Evolutionary conservation across 2,329 filamentous ascomycete genomes (phyloP).

Genomic region (Aspergillus arachidicola): DNA sequence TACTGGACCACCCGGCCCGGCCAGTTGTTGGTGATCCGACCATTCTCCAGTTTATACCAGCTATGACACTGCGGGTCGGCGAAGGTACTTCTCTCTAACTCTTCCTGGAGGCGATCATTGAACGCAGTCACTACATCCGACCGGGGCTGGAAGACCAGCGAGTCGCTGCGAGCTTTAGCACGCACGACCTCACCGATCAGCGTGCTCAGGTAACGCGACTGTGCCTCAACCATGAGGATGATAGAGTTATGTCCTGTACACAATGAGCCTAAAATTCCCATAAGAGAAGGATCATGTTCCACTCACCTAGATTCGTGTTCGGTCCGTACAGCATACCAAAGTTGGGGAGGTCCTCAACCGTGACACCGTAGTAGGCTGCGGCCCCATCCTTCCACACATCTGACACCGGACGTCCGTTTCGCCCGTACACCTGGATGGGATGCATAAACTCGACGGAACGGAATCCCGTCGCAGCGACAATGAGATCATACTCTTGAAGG

Average conservation of each 20-base stretch:
- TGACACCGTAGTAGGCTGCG: conserved; percentile 54
- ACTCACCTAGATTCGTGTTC: conserved; percentile 53
- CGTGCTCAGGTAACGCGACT: conserved; percentile 56
- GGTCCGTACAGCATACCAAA: conserved; percentile 62
- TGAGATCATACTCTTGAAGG: conserved; percentile 54
- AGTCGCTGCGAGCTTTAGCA: conserved; percentile 44
- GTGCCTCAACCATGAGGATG: conserved; percentile 65
- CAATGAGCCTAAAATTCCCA: background rate
- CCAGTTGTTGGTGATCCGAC: conserved; percentile 62
- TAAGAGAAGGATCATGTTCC: background rate
- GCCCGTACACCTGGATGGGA: conserved; percentile 57
- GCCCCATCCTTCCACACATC: conserved; percentile 60
- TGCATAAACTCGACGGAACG: conserved; percentile 61
- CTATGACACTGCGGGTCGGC: conserved; percentile 57
- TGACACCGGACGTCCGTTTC: conserved; percentile 44
- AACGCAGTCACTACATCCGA: conserved; percentile 42
- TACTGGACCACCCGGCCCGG: conserved; percentile 58
- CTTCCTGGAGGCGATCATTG: conserved; percentile 51
- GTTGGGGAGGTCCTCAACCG: conserved; percentile 56
- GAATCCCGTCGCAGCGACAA: conserved; percentile 63
- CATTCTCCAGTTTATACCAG: conserved; percentile 61
- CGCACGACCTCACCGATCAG: conserved; percentile 54
- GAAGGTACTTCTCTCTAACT: conserved; percentile 51
- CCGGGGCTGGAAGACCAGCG: conserved; percentile 51
- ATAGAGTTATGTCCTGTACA: conserved; percentile 56